Conservation (phyloP, 163 green algal species). For the Volvox carteri region DNA sequence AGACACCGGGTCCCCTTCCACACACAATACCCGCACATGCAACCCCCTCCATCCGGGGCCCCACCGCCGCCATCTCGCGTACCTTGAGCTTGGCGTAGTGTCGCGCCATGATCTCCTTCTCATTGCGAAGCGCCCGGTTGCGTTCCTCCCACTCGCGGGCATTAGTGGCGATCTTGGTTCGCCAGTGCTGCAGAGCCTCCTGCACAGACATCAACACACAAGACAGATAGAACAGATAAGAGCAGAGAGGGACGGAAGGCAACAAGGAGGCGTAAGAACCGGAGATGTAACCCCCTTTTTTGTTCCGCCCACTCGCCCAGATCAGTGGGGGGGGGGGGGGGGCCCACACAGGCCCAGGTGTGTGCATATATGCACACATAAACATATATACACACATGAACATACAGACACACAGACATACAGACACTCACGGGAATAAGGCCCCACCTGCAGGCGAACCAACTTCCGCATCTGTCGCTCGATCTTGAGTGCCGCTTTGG, state of each 20-base stretch:
- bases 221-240: too few species aligned
- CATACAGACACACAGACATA: too few species aligned
- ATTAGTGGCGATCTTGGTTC: slow-evolving; percentile 87
- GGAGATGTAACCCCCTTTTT: too few species aligned
- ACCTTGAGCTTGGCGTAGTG: slow-evolving; percentile 85
- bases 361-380: neutral
- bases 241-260: too few species aligned
- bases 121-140: slow-evolving; percentile 80
- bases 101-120: slow-evolving; percentile 86
- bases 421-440: too few species aligned
- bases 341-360: neutral
- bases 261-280: too few species aligned
- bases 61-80: too few species aligned
- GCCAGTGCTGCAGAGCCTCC: slow-evolving; percentile 84
- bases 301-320: too few species aligned
- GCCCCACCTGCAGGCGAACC: slow-evolving; percentile 79
- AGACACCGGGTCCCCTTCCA: too few species aligned
- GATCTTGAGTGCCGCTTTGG: slow-evolving; percentile 81
- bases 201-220: too few species aligned
- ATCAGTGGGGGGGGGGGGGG: too few species aligned
- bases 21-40: neutral
- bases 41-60: neutral
- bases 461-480: slow-evolving; percentile 90
- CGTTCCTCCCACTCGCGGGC: slow-evolving; percentile 86
- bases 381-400: too few species aligned